These are phyloP conservation scores for Arabis hirsuta DNA, from an alignment of 345 rosid genomes.

Conservation along the genomic window DNA sequence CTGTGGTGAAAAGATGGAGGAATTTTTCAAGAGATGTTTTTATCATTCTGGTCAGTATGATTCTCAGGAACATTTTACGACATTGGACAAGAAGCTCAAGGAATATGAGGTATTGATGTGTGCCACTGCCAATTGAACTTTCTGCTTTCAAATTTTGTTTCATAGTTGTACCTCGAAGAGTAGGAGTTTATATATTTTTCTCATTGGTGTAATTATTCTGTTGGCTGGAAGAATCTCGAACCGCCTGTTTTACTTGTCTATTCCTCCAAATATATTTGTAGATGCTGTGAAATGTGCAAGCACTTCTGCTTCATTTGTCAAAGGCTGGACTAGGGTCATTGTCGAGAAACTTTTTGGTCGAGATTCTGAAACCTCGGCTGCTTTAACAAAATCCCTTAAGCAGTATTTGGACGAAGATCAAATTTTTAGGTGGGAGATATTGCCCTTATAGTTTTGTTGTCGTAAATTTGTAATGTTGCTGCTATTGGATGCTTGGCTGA, in stretches of 20 bases:
- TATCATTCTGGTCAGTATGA: slow-evolving; percentile 98
- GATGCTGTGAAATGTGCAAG: slow-evolving; percentile 96
- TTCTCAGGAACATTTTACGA: slow-evolving; percentile 73
- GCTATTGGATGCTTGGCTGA: neutral
- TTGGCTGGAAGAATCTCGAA: slow-evolving; percentile 82
- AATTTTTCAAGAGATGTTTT: slow-evolving; percentile 93
- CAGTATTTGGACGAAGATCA: slow-evolving; percentile 89
- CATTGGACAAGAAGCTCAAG: slow-evolving; percentile 79
- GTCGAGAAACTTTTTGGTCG: slow-evolving; percentile 99
- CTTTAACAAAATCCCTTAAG: slow-evolving; percentile 83
- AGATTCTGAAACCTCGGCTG: slow-evolving; percentile 96
- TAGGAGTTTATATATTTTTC: neutral
- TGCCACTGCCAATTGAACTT: slow-evolving; percentile 16
- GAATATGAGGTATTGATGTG: slow-evolving; percentile 74
- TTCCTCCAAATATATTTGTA: slow-evolving; percentile 92
- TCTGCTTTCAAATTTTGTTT: neutral
- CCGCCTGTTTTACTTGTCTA: slow-evolving; percentile 92
- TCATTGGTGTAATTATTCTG: slow-evolving; percentile 32
- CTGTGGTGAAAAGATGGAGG: slow-evolving; percentile 91
- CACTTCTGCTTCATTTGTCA: slow-evolving; percentile 80
- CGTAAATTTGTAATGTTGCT: neutral
- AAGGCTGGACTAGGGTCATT: slow-evolving; percentile 98
- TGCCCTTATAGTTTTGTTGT: slow-evolving; percentile 5
- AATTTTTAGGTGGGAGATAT: slow-evolving; percentile 74
- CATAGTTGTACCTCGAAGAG: no score